Evolutionary conservation across 2,329 filamentous ascomycete species (phyloP).

Genomic region (Claviceps fusiformis): DNA sequence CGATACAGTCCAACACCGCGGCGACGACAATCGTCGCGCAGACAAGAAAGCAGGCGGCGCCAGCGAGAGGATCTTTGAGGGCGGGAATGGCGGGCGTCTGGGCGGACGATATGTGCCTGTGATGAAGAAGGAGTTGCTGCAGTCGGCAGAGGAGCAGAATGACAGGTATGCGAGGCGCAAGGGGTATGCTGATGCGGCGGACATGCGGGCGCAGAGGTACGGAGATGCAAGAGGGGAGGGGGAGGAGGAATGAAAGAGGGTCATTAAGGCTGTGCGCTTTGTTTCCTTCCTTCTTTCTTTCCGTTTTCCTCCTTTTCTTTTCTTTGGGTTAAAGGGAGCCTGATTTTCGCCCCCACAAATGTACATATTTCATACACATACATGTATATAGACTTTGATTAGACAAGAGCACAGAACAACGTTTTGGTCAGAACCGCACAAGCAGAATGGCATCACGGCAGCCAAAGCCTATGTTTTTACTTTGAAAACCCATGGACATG

Average conservation of each 20-base stretch:
- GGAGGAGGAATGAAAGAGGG: background rate
- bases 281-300: too few relatives aligned
- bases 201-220: constrained; percentile 25
- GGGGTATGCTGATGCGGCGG: constrained; percentile 40
- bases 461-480: background rate
- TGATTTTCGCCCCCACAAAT: too few relatives aligned
- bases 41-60: constrained; percentile 12
- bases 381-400: background rate
- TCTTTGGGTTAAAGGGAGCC: too few relatives aligned
- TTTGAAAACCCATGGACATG: background rate
- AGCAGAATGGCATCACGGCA: too few relatives aligned
- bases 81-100: constrained; percentile 36
- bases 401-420: constrained; percentile 5
- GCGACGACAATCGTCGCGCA: background rate
- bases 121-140: constrained; percentile 34
- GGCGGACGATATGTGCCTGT: constrained; percentile 42
- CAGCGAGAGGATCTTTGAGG: constrained; percentile 34
- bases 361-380: background rate
- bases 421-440: too few relatives aligned
- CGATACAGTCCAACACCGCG: too few relatives aligned
- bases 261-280: too few relatives aligned
- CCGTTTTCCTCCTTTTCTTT: background rate
- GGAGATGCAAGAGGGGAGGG: constrained; percentile 13
- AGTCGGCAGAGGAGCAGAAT: constrained; percentile 41
- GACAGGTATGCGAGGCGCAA: constrained; percentile 48